Evolutionary conservation across 345 rosid species (phyloP).

Genomic region (Corchorus capsularis): DNA sequence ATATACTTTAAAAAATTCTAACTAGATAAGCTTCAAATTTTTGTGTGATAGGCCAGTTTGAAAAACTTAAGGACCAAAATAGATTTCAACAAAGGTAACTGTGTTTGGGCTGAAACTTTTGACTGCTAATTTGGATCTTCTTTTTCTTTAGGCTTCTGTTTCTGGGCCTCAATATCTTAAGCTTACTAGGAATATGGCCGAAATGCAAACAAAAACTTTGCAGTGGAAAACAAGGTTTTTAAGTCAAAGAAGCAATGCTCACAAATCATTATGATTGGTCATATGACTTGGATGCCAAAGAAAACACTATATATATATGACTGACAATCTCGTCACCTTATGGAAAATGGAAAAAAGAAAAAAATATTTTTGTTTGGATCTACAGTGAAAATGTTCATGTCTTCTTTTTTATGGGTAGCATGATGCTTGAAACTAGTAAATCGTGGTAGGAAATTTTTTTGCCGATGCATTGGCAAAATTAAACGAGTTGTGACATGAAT

Average conservation of each 20-base stretch:
- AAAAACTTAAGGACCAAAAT: neutral
- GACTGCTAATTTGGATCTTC: neutral
- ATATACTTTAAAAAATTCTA: neutral
- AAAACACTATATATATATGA: neutral
- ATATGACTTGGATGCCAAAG: neutral
- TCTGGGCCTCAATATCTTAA: neutral
- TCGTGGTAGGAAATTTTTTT: too few species aligned
- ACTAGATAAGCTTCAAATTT: neutral
- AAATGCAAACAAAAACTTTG: neutral
- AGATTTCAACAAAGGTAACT: neutral
- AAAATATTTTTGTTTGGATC: too few species aligned
- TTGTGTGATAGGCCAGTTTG: neutral
- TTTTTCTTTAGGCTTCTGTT: neutral
- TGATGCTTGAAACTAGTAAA: too few species aligned
- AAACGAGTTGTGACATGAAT: too few species aligned
- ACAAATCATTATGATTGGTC: neutral
- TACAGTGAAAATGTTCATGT: too few species aligned
- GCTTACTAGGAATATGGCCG: neutral
- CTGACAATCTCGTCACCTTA: neutral
- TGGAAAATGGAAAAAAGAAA: neutral
- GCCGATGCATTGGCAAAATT: too few species aligned
- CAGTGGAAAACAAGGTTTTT: neutral
- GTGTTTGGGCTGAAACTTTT: neutral
- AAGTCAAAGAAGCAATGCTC: neutral
- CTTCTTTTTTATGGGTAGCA: too few species aligned